Evolutionary conservation across 2,329 filamentous ascomycete genomes (phyloP).

Genomic region (Fonsecaea monophora): DNA sequence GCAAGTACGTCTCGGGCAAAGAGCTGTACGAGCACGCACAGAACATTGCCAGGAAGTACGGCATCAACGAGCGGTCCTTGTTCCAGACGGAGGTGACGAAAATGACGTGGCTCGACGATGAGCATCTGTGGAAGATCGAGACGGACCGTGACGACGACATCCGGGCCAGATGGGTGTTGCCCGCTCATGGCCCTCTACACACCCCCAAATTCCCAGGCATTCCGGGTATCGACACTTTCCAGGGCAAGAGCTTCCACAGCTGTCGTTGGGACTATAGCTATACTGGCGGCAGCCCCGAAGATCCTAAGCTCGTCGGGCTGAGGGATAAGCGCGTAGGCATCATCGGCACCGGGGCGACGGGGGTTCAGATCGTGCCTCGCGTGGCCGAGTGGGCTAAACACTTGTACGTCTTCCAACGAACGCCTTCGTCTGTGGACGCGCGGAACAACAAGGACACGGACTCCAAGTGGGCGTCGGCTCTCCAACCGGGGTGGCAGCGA

Average conservation of each 20-base stretch:
- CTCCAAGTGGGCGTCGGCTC: too few species aligned
- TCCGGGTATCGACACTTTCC: slow-evolving; percentile 38
- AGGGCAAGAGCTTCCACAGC: slow-evolving; percentile 41
- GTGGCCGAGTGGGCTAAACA: not conserved
- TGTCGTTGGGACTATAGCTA: slow-evolving; percentile 47
- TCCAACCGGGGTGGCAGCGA: too few species aligned
- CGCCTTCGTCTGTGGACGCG: slow-evolving; percentile 50
- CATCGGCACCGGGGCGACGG: slow-evolving; percentile 25
- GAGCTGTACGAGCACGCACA: slow-evolving; percentile 18
- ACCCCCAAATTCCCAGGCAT: slow-evolving; percentile 51
- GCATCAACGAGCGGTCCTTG: slow-evolving; percentile 17
- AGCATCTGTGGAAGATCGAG: slow-evolving; percentile 51
- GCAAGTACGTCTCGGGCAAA: slow-evolving; percentile 23
- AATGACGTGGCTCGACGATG: slow-evolving; percentile 31
- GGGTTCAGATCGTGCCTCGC: not conserved
- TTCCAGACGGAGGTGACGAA: slow-evolving; percentile 25
- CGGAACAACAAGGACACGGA: not conserved
- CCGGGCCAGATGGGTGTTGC: slow-evolving; percentile 49
- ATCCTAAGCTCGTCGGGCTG: slow-evolving; percentile 46
- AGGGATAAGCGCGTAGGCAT: slow-evolving; percentile 21
- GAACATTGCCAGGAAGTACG: slow-evolving; percentile 12
- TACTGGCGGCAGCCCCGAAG: slow-evolving; percentile 48
- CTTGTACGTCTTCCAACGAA: slow-evolving; percentile 39
- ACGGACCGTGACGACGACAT: slow-evolving; percentile 39
- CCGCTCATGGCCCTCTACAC: slow-evolving; percentile 58